Evolutionary conservation across 2,329 filamentous ascomycete species (phyloP).

Genomic region (Cladorrhinum sp.): DNA sequence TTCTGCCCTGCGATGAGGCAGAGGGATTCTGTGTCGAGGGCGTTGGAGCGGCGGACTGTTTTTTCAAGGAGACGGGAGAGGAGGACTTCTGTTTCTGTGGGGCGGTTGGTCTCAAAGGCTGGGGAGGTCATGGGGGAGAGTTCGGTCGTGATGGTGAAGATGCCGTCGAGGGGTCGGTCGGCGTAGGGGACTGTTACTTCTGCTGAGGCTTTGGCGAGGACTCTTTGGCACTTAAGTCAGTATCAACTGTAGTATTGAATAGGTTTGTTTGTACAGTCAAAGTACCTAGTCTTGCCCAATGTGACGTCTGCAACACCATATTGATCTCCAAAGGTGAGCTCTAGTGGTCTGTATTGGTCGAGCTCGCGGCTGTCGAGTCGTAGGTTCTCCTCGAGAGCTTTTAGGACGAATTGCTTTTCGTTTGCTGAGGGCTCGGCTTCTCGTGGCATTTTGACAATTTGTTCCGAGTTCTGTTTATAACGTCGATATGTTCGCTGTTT

Average conservation of each 20-base stretch:
- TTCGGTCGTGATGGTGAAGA: slow-evolving; percentile 90
- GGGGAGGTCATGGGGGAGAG: slow-evolving; percentile 90
- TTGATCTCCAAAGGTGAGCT: slow-evolving; percentile 82
- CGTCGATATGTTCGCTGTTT: not conserved
- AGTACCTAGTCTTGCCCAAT: slow-evolving; percentile 84
- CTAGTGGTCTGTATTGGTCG: slow-evolving; percentile 74
- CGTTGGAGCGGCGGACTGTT: slow-evolving; percentile 85
- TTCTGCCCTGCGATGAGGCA: slow-evolving; percentile 89
- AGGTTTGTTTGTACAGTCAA: not conserved
- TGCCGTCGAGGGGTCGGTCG: slow-evolving; percentile 90
- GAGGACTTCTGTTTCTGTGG: slow-evolving; percentile 79
- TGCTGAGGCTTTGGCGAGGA: slow-evolving; percentile 80
- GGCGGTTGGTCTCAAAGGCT: slow-evolving; percentile 80
- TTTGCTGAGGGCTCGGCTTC: slow-evolving; percentile 88
- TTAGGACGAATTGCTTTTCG: slow-evolving; percentile 80
- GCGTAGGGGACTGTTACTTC: slow-evolving; percentile 82
- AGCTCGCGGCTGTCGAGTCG: slow-evolving; percentile 81
- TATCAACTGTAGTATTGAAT: too few species aligned
- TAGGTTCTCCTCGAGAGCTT: slow-evolving; percentile 76
- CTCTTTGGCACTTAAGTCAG: too few species aligned
- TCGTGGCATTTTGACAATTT: slow-evolving; percentile 80
- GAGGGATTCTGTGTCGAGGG: slow-evolving; percentile 91
- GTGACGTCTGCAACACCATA: slow-evolving; percentile 86
- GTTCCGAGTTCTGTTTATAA: slow-evolving; percentile 1
- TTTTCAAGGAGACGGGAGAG: slow-evolving; percentile 90